These are phyloP conservation scores for Orbilia blumenaviensis DNA, from an alignment of 2,329 filamentous ascomycete species.

Conservation along the genomic window DNA sequence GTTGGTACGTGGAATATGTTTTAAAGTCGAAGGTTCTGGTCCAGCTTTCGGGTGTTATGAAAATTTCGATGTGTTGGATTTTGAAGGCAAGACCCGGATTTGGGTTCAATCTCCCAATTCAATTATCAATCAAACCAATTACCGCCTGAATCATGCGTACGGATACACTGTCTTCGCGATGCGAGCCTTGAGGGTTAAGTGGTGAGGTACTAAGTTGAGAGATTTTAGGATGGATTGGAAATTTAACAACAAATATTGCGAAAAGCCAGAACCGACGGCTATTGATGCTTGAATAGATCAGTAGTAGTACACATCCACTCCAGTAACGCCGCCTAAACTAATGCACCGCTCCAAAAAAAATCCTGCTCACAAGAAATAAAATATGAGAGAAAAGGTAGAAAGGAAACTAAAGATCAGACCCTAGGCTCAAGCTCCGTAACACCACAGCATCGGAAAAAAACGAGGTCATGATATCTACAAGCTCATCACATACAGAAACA, in stretches of 20 bases:
- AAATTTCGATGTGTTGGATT: constrained; percentile 39
- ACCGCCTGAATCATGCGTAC: too few relatives aligned
- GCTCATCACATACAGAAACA: not conserved
- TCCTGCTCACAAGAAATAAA: constrained; percentile 10
- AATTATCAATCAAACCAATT: too few relatives aligned
- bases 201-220: too few relatives aligned
- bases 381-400: too few relatives aligned
- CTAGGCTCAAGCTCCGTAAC: constrained; percentile 18
- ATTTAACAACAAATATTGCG: not conserved
- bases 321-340: constrained; percentile 25
- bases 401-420: too few relatives aligned
- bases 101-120: not conserved
- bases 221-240: too few relatives aligned
- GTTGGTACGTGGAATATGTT: not conserved
- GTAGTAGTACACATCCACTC: constrained; percentile 20
- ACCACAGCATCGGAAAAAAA: constrained; percentile 29
- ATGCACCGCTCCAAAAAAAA: constrained; percentile 17
- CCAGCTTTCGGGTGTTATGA: not conserved
- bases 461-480: constrained; percentile 51
- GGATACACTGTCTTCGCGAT: too few relatives aligned
- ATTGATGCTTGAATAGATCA: constrained; percentile 10
- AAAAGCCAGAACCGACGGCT: not conserved
- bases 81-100: not conserved
- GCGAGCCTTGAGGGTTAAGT: too few relatives aligned
- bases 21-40: not conserved